Evolutionary conservation across 352 stramenopile genomes (phyloP).

Genomic region (Pythium guiyangense): DNA sequence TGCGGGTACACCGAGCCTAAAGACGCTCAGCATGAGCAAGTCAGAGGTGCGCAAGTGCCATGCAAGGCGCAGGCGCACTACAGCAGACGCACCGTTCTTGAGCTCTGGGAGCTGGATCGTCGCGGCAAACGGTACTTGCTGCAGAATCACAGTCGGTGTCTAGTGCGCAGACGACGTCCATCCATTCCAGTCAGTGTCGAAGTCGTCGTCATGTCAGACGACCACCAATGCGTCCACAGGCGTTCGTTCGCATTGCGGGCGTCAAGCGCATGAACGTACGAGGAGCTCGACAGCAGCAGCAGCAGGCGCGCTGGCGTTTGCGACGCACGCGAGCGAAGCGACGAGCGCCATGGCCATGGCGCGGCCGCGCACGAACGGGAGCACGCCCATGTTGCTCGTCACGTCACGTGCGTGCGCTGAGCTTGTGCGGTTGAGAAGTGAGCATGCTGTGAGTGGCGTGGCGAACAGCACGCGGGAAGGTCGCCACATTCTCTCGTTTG

Average conservation of each 20-base stretch:
- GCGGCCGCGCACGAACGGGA: not conserved
- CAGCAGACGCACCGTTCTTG: constrained; percentile 63
- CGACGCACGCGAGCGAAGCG: not conserved
- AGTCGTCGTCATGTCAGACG: not conserved
- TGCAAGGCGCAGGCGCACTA: not conserved
- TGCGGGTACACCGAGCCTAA: constrained; percentile 60
- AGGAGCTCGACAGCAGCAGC: not conserved
- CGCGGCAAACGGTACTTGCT: constrained; percentile 60
- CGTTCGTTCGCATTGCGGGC: too few species aligned
- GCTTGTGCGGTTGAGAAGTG: too few species aligned
- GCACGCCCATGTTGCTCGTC: not conserved
- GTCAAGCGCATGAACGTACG: not conserved
- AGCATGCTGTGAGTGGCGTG: too few species aligned
- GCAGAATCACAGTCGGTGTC: constrained; percentile 67
- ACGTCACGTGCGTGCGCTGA: too few species aligned
- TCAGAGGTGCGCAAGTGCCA: not conserved
- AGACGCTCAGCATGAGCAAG: not conserved
- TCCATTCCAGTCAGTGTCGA: too few species aligned
- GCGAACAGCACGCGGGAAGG: too few species aligned
- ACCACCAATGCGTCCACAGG: not conserved
- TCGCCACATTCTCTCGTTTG: too few species aligned
- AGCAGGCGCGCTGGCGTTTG: not conserved
- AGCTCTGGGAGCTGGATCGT: constrained; percentile 63
- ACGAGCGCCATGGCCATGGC: not conserved
- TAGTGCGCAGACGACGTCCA: constrained; percentile 5